Evolutionary conservation across 495 filamentous ascomycete genomes (phyloP).

Genomic region (Haplographium delicatum): DNA sequence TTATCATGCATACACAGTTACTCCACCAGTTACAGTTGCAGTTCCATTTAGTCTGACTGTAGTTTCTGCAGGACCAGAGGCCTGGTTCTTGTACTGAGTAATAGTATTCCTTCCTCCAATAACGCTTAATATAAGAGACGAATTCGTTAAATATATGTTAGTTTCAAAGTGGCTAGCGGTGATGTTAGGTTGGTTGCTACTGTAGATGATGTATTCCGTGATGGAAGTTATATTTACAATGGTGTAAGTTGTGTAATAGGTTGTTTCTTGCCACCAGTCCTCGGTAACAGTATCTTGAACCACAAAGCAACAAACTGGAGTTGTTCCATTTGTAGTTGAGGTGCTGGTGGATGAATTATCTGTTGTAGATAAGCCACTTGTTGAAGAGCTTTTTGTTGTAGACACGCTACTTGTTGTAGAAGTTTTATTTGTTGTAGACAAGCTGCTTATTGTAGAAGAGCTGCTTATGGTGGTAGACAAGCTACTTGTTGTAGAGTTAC

Average conservation of each 20-base stretch:
- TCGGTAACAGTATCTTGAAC: slow-evolving; percentile 16
- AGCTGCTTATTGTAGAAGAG: no score
- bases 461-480: no score
- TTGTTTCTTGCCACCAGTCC: slow-evolving; percentile 7
- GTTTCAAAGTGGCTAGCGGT: slow-evolving; percentile 2
- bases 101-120: slow-evolving; percentile 8
- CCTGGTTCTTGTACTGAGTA: not conserved
- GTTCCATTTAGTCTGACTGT: slow-evolving; percentile 2
- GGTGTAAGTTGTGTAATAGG: not conserved
- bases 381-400: no score
- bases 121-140: not conserved
- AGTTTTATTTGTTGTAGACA: no score
- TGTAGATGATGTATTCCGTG: slow-evolving; percentile 2
- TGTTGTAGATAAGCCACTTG: no score
- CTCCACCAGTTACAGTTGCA: slow-evolving; percentile 9
- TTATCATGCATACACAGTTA: slow-evolving; percentile 8
- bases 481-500: no score
- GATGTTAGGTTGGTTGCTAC: not conserved
- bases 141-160: not conserved
- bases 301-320: slow-evolving; percentile 12
- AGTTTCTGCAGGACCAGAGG: not conserved
- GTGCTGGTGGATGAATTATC: no score
- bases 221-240: slow-evolving; percentile 5
- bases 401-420: no score
- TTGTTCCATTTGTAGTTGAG: no score